A percentile compares a stretch with the other conserved stretches of the same genome.
These are phyloP conservation scores for Dictyostelium brefeldianum DNA, from an alignment of 78 protist species.

Conservation along the genomic window DNA sequence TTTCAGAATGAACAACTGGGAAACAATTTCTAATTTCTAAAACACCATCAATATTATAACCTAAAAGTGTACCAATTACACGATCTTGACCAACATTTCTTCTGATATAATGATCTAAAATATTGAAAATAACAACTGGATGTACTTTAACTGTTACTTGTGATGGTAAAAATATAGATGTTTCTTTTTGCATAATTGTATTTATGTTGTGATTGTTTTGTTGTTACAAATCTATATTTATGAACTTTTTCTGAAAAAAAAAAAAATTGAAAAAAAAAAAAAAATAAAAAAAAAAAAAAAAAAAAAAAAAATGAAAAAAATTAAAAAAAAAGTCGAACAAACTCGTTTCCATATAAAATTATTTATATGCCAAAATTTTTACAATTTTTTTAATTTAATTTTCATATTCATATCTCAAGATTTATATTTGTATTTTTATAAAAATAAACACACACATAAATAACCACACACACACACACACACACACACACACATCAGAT, in stretches of 20 bases:
- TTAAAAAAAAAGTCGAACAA: too few relatives aligned
- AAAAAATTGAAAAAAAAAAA: conserved; percentile 10
- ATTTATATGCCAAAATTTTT: background rate
- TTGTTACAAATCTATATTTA: background rate
- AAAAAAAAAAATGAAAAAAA: conserved; percentile 25
- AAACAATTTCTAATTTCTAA: conserved; percentile 85
- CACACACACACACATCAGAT: too few relatives aligned
- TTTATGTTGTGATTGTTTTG: background rate
- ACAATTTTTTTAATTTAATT: background rate
- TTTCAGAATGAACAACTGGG: conserved; percentile 85
- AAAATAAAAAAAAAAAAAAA: conserved; percentile 16
- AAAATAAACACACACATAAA: too few relatives aligned
- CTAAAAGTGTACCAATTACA: conserved; percentile 86
- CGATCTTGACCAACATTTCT: conserved; percentile 83
- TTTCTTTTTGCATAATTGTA: conserved; percentile 62
- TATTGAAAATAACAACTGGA: conserved; percentile 84
- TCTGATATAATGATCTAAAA: conserved; percentile 84
- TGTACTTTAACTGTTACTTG: conserved; percentile 73
- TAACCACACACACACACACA: too few relatives aligned
- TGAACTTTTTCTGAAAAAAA: background rate
- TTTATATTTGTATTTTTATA: background rate
- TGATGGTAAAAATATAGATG: conserved; percentile 59
- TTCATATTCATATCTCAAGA: too few relatives aligned
- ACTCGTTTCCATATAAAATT: too few relatives aligned
- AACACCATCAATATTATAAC: conserved; percentile 84